Conservation (phyloP, 1,139 yeast genomes). For the Nakaseomyces bracarensis region DNA sequence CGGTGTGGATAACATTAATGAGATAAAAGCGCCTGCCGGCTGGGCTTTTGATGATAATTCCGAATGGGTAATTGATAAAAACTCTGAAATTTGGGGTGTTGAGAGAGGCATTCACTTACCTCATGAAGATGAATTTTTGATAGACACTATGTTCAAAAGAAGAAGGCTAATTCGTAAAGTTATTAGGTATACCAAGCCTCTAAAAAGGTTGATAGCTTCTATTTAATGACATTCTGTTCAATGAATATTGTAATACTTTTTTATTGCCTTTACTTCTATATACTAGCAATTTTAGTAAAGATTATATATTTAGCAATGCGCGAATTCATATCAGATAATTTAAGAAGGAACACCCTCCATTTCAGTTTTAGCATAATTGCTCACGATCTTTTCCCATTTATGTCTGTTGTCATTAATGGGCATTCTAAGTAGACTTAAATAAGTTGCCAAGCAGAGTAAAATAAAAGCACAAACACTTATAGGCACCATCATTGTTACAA, state of each 20-base stretch:
- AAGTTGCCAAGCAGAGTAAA: slow-evolving; percentile 38
- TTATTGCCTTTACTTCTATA: background rate
- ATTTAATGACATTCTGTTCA: background rate
- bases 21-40: slow-evolving; percentile 58
- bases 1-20: slow-evolving; percentile 50
- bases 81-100: slow-evolving; percentile 46
- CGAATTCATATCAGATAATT: slow-evolving; percentile 1
- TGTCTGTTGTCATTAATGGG: slow-evolving; percentile 50
- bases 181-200: slow-evolving; percentile 41
- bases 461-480: slow-evolving; percentile 50
- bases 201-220: too few species aligned
- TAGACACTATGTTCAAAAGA: slow-evolving; percentile 49
- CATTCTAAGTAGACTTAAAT: slow-evolving; percentile 35
- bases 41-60: slow-evolving; percentile 64
- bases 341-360: slow-evolving; percentile 60
- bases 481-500: slow-evolving; percentile 60
- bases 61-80: slow-evolving; percentile 59
- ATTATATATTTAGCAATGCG: background rate
- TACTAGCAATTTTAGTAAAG: background rate
- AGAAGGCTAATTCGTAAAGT: slow-evolving; percentile 48
- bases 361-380: slow-evolving; percentile 40
- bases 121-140: slow-evolving; percentile 44
- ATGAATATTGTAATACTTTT: background rate
- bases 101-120: slow-evolving; percentile 46
- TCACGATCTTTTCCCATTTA: slow-evolving; percentile 45